These are phyloP conservation scores for Hymenoscyphus linearis DNA, from an alignment of 2,329 filamentous ascomycete genomes.

Conservation along the genomic window DNA sequence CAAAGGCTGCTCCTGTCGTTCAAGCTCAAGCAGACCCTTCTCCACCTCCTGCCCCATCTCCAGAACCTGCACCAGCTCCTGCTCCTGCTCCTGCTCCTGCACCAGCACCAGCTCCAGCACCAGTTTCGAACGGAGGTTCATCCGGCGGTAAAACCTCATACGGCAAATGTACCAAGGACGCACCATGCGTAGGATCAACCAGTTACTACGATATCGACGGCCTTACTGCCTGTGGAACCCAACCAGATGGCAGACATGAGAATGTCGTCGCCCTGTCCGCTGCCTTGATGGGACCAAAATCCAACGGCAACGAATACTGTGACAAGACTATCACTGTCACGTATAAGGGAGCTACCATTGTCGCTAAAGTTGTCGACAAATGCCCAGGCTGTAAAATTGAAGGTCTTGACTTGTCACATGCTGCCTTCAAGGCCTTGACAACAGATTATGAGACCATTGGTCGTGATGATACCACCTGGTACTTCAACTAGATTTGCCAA, in stretches of 20 bases:
- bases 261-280: conserved; percentile 66
- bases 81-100: conserved; percentile 19
- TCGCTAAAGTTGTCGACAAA: conserved; percentile 64
- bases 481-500: conserved; percentile 35
- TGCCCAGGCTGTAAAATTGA: conserved; percentile 60
- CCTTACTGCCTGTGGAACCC: conserved; percentile 3
- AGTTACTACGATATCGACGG: conserved; percentile 61
- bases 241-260: conserved; percentile 31
- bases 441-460: conserved; percentile 37
- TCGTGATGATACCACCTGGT: conserved; percentile 41
- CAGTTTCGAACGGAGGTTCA: conserved; percentile 20
- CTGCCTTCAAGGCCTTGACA: conserved; percentile 49
- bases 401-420: conserved; percentile 56
- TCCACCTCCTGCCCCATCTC: conserved; percentile 20
- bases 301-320: conserved; percentile 67
- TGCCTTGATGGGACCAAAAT: conserved; percentile 49
- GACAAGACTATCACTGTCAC: conserved; percentile 63
- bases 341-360: conserved; percentile 56
- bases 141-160: conserved; percentile 20
- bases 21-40: conserved; percentile 4
- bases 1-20: neutral
- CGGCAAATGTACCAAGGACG: conserved; percentile 31
- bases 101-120: conserved; percentile 15
- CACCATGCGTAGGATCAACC: conserved; percentile 53
- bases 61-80: conserved; percentile 13